phyloP scores from a whole-genome alignment of 345 rosid species.

The Cardamine resedifolia region DNA sequence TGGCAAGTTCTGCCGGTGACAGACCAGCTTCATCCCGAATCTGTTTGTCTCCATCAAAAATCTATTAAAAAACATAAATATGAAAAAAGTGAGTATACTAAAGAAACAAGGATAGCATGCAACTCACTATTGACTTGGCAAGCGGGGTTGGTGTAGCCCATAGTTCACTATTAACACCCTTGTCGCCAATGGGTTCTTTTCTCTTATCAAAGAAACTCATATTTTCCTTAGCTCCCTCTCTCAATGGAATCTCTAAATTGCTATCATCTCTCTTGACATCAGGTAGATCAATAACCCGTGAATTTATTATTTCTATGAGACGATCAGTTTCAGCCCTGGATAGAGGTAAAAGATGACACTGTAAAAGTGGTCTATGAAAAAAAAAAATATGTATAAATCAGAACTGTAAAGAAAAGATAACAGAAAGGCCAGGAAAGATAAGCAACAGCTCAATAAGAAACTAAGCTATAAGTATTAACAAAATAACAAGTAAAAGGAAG shows the following conservation, averaged over 20 bases:
- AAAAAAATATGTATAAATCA: background rate
- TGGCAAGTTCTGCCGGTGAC: constrained; percentile 82
- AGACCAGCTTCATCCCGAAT: constrained; percentile 50
- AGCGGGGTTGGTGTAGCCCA: constrained; percentile 48
- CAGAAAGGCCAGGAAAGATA: background rate
- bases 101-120: constrained; percentile 1
- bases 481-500: constrained; percentile 10
- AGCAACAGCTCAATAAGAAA: constrained; percentile 6
- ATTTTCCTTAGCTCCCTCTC: constrained; percentile 39
- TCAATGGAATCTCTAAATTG: constrained; percentile 22
- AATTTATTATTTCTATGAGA: constrained; percentile 59
- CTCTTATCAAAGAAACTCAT: constrained; percentile 38
- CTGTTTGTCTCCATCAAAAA: constrained; percentile 31
- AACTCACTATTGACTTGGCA: constrained; percentile 56
- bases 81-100: background rate
- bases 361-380: constrained; percentile 1
- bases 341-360: constrained; percentile 26
- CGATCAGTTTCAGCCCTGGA: constrained; percentile 71
- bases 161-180: constrained; percentile 41
- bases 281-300: constrained; percentile 56
- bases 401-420: constrained; percentile 1
- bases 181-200: constrained; percentile 39
- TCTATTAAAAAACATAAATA: constrained; percentile 11
- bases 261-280: constrained; percentile 40
- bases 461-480: constrained; percentile 19